A percentile compares a stretch with the other conserved stretches of the same genome.
Evolutionary conservation across 768 basidiomycete species (phyloP).

Genomic region (Termitomyces sp.): DNA sequence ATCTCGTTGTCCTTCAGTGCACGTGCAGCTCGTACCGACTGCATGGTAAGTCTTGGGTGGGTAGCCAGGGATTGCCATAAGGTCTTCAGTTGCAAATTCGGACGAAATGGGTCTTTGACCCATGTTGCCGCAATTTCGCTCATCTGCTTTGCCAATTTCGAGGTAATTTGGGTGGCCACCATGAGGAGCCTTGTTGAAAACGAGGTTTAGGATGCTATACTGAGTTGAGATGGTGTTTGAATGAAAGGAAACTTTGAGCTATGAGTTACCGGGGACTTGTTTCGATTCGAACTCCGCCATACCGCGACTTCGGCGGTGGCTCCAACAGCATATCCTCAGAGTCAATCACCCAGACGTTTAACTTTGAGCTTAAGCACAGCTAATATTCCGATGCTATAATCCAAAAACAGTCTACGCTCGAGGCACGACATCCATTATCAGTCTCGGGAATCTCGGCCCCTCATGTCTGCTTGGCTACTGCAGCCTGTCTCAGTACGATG

Average conservation of each 20-base stretch:
- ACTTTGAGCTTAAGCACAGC: not conserved
- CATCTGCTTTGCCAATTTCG: constrained; percentile 44
- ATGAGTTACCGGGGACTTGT: not conserved
- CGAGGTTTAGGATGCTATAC: not conserved
- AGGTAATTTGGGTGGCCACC: constrained; percentile 17
- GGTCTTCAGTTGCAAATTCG: constrained; percentile 64
- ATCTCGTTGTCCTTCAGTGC: constrained; percentile 50
- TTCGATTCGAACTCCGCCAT: constrained; percentile 8
- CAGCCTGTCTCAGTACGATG: not conserved
- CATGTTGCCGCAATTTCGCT: constrained; percentile 53
- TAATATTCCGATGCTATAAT: not conserved
- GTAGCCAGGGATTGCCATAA: constrained; percentile 60
- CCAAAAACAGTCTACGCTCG: not conserved
- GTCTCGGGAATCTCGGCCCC: not conserved
- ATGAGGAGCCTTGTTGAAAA: constrained; percentile 4
- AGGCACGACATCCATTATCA: not conserved
- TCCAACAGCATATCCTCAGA: not conserved
- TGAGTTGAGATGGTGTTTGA: not conserved
- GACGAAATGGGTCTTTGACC: constrained; percentile 71
- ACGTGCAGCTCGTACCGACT: constrained; percentile 54
- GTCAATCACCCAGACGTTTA: not conserved
- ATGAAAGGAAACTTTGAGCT: not conserved
- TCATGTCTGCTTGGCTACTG: not conserved
- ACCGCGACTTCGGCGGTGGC: not conserved
- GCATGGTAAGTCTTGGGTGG: constrained; percentile 62